These are phyloP conservation scores for Cryphonectria nitschkei DNA, from an alignment of 2,329 filamentous ascomycete species.

Conservation along the genomic window DNA sequence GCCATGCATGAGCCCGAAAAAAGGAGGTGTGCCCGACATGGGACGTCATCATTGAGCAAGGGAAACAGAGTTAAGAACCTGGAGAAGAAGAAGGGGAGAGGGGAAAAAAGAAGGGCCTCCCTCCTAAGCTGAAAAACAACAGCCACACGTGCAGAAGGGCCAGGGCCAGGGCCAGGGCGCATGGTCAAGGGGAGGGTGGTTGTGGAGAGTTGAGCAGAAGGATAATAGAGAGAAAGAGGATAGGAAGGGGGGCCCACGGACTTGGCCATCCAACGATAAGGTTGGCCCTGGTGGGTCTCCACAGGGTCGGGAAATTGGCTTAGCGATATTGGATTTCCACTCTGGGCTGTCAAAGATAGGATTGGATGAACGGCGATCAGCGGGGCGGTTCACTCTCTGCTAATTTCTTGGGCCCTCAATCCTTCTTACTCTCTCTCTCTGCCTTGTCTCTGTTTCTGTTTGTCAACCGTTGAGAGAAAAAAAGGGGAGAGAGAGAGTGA, in stretches of 20 bases:
- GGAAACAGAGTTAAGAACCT: not conserved
- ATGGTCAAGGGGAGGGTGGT: not conserved
- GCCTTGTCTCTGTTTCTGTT: not conserved
- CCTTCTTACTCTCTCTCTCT: not conserved
- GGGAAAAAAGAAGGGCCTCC: not conserved
- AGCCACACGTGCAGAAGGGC: not conserved
- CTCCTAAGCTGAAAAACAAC: not conserved
- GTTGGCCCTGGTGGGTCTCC: conserved; percentile 2
- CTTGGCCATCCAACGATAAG: conserved; percentile 20
- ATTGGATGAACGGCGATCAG: conserved; percentile 11
- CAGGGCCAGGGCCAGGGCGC: not conserved
- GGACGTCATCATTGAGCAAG: not conserved
- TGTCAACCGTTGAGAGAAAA: not conserved
- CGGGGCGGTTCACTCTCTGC: not conserved
- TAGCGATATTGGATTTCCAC: conserved; percentile 15
- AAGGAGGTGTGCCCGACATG: conserved; percentile 1
- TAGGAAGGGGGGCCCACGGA: not conserved
- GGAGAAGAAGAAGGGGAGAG: not conserved
- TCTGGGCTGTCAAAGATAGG: conserved; percentile 2
- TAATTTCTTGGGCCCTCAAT: conserved; percentile 10
- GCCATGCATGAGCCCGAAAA: not conserved
- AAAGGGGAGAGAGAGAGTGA: not conserved
- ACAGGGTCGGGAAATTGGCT: conserved; percentile 20
- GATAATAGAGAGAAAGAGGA: not conserved
- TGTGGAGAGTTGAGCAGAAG: not conserved